Base-by-base conservation (phyloP, 805 yeast genomes). In the Jamesozyma gamospora region DNA sequence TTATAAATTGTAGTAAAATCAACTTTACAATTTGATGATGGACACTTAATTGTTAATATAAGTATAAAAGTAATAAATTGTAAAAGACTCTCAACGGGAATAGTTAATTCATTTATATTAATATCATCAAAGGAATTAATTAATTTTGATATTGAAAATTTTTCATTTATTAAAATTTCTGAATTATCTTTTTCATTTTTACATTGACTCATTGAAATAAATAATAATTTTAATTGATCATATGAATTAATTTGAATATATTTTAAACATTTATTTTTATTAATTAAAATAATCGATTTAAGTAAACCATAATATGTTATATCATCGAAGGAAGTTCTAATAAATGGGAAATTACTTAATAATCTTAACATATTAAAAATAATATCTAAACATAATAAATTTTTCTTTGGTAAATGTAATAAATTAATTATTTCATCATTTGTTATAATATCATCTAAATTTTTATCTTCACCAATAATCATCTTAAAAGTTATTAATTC, bases 261-360 rank as follows among this genome's bases (percentile, higher is more conserved):
- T 30, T 60, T 55, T 41, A 51, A 48, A 38, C 64, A 67, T 32
- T 74, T 60, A 14, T 4, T 24, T 2, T 72, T 73, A 12, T 59
- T 55, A 45, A 69, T 67, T 5, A 79, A 41, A 11, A 72, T 52
- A 4, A 74, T 41, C 0, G 70, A 65, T 45, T 75, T 70, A 12
- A 69, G 42, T 32, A 75, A 41, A 3, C 69, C 70, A 3, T 63
- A 58, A 3, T 61, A 60, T 1, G 64, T 57, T 7, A 74, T 52
- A 3, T 60, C 47, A 10, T 52, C 54, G 4, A 49, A 52, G 25
- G 53, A 46, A 14, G 63, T 64, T 17, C 60, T 55, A 7, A 75
- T 41, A 39, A 75, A 65, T 0, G 84, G 84, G 48, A 70, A 72
- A 21, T 62, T 60, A 1, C 75, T 67, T 24, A 80, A 39, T 4